phyloP scores from a whole-genome alignment of 805 yeast genomes.

The Yarrowia porcina region DNA sequence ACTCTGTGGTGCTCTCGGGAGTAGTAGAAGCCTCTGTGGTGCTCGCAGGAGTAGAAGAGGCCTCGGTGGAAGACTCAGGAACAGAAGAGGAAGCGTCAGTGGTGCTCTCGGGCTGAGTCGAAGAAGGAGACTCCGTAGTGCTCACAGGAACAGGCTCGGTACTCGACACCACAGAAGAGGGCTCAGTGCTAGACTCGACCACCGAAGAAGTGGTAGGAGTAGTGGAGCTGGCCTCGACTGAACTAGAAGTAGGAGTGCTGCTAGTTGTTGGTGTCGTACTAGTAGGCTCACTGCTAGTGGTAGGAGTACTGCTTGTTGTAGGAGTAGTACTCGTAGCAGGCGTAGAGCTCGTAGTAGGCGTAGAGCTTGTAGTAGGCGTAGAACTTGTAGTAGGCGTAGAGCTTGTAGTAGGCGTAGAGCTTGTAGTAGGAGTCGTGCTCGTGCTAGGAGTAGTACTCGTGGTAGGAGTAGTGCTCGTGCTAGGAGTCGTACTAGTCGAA shows the following conservation, averaged over 20 bases:
- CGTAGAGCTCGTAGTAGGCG: background rate
- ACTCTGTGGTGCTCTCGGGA: background rate
- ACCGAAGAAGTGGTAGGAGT: background rate
- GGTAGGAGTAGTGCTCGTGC: background rate
- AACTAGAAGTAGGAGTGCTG: background rate
- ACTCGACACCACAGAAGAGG: background rate
- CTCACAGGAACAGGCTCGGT: background rate
- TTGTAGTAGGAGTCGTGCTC: background rate
- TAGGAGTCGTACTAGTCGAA: background rate
- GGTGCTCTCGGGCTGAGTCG: background rate
- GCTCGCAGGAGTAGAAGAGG: background rate
- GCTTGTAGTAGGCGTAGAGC: background rate
- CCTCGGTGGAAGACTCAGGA: background rate
- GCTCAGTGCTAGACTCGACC: background rate
- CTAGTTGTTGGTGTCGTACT: background rate
- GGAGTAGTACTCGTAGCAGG: background rate
- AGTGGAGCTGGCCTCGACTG: background rate
- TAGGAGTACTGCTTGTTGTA: background rate
- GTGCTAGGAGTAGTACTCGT: background rate
- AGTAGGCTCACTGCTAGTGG: background rate
- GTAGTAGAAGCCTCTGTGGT: background rate
- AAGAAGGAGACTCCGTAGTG: background rate
- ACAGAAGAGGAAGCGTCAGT: background rate
- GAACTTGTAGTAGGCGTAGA: background rate
- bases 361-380: background rate